Base-by-base conservation (phyloP, 2,329 filamentous ascomycete genomes). In the Colletotrichum camelliae region DNA sequence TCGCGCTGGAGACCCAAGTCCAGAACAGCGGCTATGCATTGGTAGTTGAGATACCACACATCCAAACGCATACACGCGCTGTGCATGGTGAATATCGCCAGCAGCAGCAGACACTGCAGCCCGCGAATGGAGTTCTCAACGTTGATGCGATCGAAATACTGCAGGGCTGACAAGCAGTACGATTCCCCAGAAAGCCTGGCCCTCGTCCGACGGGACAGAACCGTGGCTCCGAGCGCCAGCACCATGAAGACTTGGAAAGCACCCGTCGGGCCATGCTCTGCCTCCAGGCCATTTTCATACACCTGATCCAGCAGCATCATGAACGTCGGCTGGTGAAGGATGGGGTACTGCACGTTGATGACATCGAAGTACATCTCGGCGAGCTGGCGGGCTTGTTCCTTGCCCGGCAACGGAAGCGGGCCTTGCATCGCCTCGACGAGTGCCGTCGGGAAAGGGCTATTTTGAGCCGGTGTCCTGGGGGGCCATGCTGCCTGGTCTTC, bases 41-140 rank as follows among this genome's bases (percentile, higher is more conserved):
- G 89, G 69, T 91, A 91, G 69, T 90, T 89, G 2, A 91, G 80
- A 69, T 89, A 88, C 89, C 89, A 91, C 1, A 89, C 82, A 71
- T 89, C 90, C 5, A 90, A 78, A 1, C 85, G 82, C 66, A 88
- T 85, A 2, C 84, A 87, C 0, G 89, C 87, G 74, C 86, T 90
- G 43, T 90, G 86, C 15, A 91, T 82, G 0, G 88, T 87, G 67
- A 90, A 90, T 0, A 90, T 83, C 33, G 88, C 80, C 3, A 89
- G 79, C 0, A 89, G 72, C 1, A 88, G 76, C 71, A 90, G 79
- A 67, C 88, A 89, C 57, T 91, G 89, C 0, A 90, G 79, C 0
- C 88, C 88, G 8, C 86, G 82, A 0, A 90, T 74, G 0, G 89
- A 90, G 43, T 86, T 88, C 62, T 90, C 86, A 4, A 88, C 80